Evolutionary conservation across 1,139 yeast species (phyloP).

Genomic region (Geotrichum klebahnii): DNA sequence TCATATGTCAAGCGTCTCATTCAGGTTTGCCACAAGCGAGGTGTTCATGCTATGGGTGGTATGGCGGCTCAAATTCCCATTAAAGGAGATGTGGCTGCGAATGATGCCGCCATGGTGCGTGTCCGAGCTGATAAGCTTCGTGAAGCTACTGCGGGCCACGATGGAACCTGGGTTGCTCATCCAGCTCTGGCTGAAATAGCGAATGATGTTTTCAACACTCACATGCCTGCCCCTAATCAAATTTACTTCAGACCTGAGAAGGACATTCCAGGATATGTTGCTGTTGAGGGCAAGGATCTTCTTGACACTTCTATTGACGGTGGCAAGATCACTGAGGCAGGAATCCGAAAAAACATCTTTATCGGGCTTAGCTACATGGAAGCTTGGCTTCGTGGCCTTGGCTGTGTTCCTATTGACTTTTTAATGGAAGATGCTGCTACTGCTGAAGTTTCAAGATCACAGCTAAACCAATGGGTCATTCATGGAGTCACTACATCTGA

Average conservation of each 20-base stretch:
- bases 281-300: conserved; percentile 67
- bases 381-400: conserved; percentile 77
- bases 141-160: conserved; percentile 72
- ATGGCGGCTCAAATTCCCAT: conserved; percentile 84
- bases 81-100: conserved; percentile 61
- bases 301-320: conserved; percentile 63
- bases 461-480: conserved; percentile 80
- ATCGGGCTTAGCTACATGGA: conserved; percentile 76
- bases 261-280: conserved; percentile 46
- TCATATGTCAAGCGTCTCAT: conserved; percentile 64
- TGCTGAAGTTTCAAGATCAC: conserved; percentile 79
- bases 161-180: conserved; percentile 81
- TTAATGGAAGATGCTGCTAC: conserved; percentile 89
- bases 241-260: conserved; percentile 54
- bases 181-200: conserved; percentile 75
- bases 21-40: conserved; percentile 68
- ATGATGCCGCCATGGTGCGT: conserved; percentile 63
- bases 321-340: conserved; percentile 65
- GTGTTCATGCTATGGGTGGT: conserved; percentile 79
- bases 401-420: conserved; percentile 78
- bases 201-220: conserved; percentile 69
- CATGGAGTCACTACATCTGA: conserved; percentile 63
- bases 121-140: conserved; percentile 69
- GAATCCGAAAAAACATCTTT: conserved; percentile 64
- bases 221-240: conserved; percentile 83